These are phyloP conservation scores for Sinapis alba DNA, from an alignment of 441 rosid species.

Conservation along the genomic window DNA sequence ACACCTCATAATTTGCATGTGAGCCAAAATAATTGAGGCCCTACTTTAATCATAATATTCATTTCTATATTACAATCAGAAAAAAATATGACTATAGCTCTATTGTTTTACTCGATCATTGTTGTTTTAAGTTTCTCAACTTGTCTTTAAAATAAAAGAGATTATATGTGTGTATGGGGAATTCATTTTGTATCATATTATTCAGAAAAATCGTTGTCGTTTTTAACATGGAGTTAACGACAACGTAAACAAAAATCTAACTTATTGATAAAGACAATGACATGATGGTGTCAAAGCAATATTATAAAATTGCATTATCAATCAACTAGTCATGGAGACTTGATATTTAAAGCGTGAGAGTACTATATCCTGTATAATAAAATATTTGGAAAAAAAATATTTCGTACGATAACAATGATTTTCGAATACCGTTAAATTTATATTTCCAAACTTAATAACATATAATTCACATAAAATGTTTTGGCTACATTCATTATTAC, in stretches of 20 bases:
- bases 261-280: conserved; percentile 34
- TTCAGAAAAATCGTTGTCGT: conserved; percentile 33
- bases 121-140: conserved; percentile 16
- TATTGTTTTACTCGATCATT: conserved; percentile 25
- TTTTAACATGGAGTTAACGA: conserved; percentile 13
- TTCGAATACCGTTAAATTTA: background rate
- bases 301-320: conserved; percentile 31
- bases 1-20: conserved; percentile 43
- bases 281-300: conserved; percentile 21
- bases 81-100: conserved; percentile 8
- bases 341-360: conserved; percentile 12
- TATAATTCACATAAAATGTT: background rate
- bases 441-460: background rate
- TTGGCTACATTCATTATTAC: background rate
- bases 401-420: background rate
- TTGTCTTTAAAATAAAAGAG: conserved; percentile 13
- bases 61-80: conserved; percentile 19
- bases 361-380: conserved; percentile 3
- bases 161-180: background rate
- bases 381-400: background rate
- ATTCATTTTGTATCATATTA: background rate
- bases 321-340: conserved; percentile 13
- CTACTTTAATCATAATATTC: conserved; percentile 37
- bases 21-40: conserved; percentile 44
- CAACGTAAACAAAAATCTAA: conserved; percentile 21